A percentile compares a stretch with the other conserved stretches of the same genome.
Conservation (phyloP, 1,284 basidiomycete genomes). For the Salmacisia buchloeana region DNA sequence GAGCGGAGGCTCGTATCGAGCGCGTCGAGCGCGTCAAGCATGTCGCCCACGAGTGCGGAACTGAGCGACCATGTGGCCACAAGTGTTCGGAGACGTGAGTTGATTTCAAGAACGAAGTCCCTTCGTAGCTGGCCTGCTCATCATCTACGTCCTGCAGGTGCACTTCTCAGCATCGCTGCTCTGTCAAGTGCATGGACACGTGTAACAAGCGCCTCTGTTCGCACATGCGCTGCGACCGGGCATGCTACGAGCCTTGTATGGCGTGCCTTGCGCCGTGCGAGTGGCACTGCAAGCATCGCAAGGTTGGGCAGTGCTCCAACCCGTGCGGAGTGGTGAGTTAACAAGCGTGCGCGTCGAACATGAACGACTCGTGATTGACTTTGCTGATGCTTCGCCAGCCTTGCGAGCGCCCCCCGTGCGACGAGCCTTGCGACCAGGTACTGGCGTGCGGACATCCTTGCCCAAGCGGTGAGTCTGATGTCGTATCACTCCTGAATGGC, state of each 20-base stretch:
- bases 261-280: conserved; percentile 63
- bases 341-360: not conserved
- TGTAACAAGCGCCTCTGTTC: not conserved
- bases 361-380: not conserved
- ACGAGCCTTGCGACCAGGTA: conserved; percentile 56
- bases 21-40: no score
- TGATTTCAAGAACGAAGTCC: not conserved
- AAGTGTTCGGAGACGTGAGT: not conserved
- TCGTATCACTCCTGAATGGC: not conserved
- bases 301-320: conserved; percentile 60
- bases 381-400: no score
- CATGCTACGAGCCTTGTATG: conserved; percentile 58
- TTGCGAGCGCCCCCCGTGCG: conserved; percentile 65
- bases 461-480: conserved; percentile 59
- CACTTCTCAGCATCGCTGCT: not conserved
- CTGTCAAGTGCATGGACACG: not conserved
- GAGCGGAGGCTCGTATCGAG: no score
- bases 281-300: conserved; percentile 58
- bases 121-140: not conserved
- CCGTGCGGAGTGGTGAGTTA: conserved; percentile 64
- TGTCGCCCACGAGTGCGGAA: no score
- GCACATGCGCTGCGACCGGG: conserved; percentile 51
- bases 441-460: conserved; percentile 63
- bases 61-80: no score
- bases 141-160: not conserved